Evolutionary conservation across 1,284 basidiomycete species (phyloP).

Genomic region (Heterobasidion irregulare): DNA sequence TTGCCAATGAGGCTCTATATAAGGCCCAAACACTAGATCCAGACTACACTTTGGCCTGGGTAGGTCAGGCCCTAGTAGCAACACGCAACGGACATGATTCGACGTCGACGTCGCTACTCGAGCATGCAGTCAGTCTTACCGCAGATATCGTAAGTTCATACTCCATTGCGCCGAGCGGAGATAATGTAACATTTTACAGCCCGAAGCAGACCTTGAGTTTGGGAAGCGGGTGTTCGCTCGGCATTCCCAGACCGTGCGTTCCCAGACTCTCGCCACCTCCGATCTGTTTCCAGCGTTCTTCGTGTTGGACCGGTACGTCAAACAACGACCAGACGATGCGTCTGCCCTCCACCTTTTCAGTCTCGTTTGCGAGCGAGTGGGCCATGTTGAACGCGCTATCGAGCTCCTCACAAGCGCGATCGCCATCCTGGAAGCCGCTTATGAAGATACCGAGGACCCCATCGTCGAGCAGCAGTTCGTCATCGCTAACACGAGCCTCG

Average conservation of each 20-base stretch:
- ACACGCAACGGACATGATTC: slow-evolving; percentile 51
- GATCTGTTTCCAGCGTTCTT: slow-evolving; percentile 73
- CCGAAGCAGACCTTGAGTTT: slow-evolving; percentile 80
- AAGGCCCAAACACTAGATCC: slow-evolving; percentile 90
- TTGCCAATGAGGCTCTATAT: slow-evolving; percentile 84
- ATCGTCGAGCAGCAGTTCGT: slow-evolving; percentile 74
- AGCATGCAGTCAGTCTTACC: slow-evolving; percentile 75
- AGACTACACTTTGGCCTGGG: slow-evolving; percentile 87
- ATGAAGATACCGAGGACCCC: slow-evolving; percentile 81
- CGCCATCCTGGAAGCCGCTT: slow-evolving; percentile 72
- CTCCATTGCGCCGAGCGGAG: background rate
- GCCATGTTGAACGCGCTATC: slow-evolving; percentile 57
- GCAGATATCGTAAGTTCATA: slow-evolving; percentile 55
- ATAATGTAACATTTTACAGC: slow-evolving; percentile 29
- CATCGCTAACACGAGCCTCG: slow-evolving; percentile 79
- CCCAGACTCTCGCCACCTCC: slow-evolving; percentile 14
- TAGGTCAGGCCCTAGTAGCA: slow-evolving; percentile 87
- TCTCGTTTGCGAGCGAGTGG: slow-evolving; percentile 80
- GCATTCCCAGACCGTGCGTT: slow-evolving; percentile 18
- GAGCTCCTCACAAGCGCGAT: slow-evolving; percentile 61
- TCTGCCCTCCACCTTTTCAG: slow-evolving; percentile 81
- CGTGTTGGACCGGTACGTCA: slow-evolving; percentile 71
- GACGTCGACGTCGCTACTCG: slow-evolving; percentile 68
- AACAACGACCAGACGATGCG: slow-evolving; percentile 60
- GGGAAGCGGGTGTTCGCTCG: slow-evolving; percentile 56